Evolutionary conservation across 2,329 filamentous ascomycete species (phyloP), one percentile per base, ranked within the genome.

Genomic region (Tolypocladium album): DNA sequence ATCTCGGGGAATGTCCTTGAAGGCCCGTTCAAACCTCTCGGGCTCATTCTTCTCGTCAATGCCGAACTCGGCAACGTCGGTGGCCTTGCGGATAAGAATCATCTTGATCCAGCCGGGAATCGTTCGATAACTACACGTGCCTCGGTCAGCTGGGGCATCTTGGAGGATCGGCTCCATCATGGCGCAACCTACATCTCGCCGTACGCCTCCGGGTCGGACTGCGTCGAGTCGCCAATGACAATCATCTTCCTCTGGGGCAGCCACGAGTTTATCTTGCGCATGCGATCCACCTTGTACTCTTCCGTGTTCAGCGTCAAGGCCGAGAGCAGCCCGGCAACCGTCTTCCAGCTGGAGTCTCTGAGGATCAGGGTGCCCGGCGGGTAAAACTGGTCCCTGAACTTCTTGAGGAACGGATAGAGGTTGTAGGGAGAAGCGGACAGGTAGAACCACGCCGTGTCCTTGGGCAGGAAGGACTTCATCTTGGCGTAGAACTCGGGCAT

Each of bases 381-480:
- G 69, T 87, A 97, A 72, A 88, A 76, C 1, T 79, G 71, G 59
- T 86, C 76, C 42, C 91, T 80, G 74, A 97, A 97, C 0, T 80
- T 72, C 60, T 82, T 86, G 31, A 97, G 81, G 74, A 97, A 94
- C 0, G 90, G 88, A 69, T 97, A 97, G 12, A 97, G 82, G 67
- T 95, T 96, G 78, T 97, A 97, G 0, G 93, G 93, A 0, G 92
- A 96, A 0, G 93, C 92, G 0, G 90, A 95, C 55, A 97, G 82
- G 73, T 97, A 97, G 78, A 96, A 96, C 82, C 90, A 96, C 0
- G 91, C 83, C 1, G 91, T 88, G 11, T 81, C 78, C 11, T 81
- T 69, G 1, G 79, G 76, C 31, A 86, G 67, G 4, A 79, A 65
- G 7, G 74, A 71, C 53, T 86, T 77, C 13, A 96, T 79, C 59